Conservation (phyloP, 2,329 filamentous ascomycete species). For the Dissoconium aciculare region DNA sequence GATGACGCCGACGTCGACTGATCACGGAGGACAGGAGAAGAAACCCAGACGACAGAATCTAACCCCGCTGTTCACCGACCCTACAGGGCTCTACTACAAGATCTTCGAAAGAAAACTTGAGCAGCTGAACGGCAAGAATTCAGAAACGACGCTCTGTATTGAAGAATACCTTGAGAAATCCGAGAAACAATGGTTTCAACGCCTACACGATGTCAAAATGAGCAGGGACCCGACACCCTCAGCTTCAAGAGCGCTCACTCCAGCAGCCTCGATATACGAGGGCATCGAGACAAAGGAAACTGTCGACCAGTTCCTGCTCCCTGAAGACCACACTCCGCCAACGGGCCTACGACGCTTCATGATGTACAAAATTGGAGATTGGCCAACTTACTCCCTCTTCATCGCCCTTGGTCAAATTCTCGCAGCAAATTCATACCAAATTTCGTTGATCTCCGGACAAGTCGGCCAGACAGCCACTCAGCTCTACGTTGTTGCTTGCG, state of each 20-base stretch:
- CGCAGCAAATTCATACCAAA: constrained; percentile 52
- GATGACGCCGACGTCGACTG: constrained; percentile 34
- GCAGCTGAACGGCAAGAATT: constrained; percentile 41
- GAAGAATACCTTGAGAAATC: constrained; percentile 50
- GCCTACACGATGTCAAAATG: constrained; percentile 44
- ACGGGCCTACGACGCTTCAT: constrained; percentile 41
- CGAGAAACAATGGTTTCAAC: constrained; percentile 52
- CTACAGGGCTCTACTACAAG: constrained; percentile 45
- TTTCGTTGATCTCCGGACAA: constrained; percentile 50
- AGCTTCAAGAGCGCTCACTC: constrained; percentile 20
- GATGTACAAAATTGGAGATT: constrained; percentile 44
- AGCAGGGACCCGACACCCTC: constrained; percentile 28
- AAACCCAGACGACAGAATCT: constrained; percentile 50
- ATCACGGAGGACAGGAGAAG: constrained; percentile 45
- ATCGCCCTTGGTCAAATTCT: constrained; percentile 49
- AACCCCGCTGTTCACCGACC: constrained; percentile 52
- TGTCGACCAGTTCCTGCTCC: constrained; percentile 40
- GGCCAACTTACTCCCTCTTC: constrained; percentile 48
- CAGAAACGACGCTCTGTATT: constrained; percentile 45
- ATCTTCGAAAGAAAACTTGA: constrained; percentile 44
- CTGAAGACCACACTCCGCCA: constrained; percentile 41
- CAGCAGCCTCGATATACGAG: constrained; percentile 29
- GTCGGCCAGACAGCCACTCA: constrained; percentile 44
- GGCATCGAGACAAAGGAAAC: constrained; percentile 26
- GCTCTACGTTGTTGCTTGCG: constrained; percentile 45